Percentiles rank a stretch among this genome's conserved stretches.
Conservation (phyloP, 2,329 filamentous ascomycete genomes). For the Fusarium veterinarium region DNA sequence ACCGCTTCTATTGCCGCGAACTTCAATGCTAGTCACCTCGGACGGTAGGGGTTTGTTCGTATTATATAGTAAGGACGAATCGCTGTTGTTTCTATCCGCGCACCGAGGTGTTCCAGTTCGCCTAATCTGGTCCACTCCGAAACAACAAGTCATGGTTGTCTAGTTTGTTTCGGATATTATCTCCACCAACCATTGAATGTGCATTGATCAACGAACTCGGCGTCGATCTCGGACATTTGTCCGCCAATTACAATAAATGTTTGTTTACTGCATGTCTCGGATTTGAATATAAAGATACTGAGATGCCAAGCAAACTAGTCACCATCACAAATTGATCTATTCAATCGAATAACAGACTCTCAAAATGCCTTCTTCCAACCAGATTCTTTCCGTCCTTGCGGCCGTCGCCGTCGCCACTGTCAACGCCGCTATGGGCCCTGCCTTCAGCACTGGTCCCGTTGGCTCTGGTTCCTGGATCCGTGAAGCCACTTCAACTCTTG, state of each 20-base stretch:
- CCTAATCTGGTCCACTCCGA: neutral
- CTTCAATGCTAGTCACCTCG: neutral
- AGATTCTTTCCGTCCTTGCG: slow-evolving; percentile 31
- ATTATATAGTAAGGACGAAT: neutral
- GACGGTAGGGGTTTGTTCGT: neutral
- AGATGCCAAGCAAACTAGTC: neutral
- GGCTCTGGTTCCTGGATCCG: slow-evolving; percentile 55
- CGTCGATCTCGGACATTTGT: slow-evolving; percentile 2
- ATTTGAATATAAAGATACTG: neutral
- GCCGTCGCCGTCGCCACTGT: slow-evolving; percentile 26
- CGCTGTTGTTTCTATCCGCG: neutral
- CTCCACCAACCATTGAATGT: slow-evolving; percentile 7
- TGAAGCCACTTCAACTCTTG: slow-evolving; percentile 56
- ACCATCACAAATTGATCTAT: neutral
- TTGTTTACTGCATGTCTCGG: neutral
- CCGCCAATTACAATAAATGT: slow-evolving; percentile 4
- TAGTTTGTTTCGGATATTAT: slow-evolving; percentile 5
- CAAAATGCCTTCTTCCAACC: slow-evolving; percentile 33
- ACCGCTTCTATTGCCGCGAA: neutral
- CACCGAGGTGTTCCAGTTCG: neutral
- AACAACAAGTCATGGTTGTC: slow-evolving; percentile 7
- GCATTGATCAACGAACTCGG: slow-evolving; percentile 15
- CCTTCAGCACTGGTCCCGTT: slow-evolving; percentile 58
- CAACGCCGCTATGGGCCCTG: slow-evolving; percentile 49
- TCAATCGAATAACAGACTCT: neutral